phyloP scores from a whole-genome alignment of 805 yeast species.

The Metschnikowia bowlesiae region DNA sequence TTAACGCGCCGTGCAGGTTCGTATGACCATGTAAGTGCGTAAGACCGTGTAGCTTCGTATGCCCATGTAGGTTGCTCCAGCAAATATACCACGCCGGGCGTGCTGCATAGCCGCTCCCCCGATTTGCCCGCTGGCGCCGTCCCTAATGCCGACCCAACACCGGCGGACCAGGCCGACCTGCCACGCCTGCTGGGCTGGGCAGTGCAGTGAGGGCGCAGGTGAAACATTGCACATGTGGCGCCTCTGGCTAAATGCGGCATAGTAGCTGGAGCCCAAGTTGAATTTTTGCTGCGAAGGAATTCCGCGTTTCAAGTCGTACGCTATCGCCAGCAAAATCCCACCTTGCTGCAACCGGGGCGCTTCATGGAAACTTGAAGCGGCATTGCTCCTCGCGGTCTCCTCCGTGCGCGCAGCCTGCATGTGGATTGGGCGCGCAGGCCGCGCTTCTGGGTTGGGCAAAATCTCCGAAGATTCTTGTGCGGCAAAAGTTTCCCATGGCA shows the following conservation, averaged over 20 bases:
- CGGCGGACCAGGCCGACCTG: background rate
- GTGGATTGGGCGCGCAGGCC: background rate
- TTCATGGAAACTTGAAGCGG: conserved; percentile 1
- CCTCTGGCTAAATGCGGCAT: background rate
- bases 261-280: background rate
- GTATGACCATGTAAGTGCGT: background rate
- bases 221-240: background rate
- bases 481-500: background rate
- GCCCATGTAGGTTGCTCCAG: background rate
- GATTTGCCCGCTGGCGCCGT: background rate
- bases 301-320: conserved; percentile 3
- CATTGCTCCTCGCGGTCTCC: background rate
- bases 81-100: background rate
- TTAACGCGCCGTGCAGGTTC: background rate
- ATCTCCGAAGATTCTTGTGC: background rate
- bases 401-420: background rate
- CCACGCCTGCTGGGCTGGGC: background rate
- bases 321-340: background rate
- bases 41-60: background rate
- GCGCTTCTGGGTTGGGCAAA: background rate
- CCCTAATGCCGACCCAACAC: background rate
- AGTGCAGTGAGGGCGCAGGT: background rate
- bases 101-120: background rate
- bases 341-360: background rate
- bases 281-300: conserved; percentile 3